Conservation (phyloP, 805 yeast species). For the Metschnikowia amazonensis region DNA sequence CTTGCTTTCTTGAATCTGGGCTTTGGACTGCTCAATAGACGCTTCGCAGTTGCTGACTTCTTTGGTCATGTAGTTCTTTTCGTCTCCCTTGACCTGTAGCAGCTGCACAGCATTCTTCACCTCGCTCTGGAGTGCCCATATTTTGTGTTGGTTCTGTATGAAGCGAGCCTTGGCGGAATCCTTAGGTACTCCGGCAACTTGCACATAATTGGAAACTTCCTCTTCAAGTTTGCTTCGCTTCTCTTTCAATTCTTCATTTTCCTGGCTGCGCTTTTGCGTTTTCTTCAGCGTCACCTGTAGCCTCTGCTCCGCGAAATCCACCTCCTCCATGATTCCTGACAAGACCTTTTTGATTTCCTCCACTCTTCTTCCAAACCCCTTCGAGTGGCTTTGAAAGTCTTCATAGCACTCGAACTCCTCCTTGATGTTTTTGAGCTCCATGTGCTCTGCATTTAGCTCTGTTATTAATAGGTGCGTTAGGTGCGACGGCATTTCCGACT, state of each 20-base stretch:
- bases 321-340: slow-evolving; percentile 44
- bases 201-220: slow-evolving; percentile 26
- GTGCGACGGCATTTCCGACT: slow-evolving; percentile 18
- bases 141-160: slow-evolving; percentile 37
- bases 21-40: slow-evolving; percentile 45
- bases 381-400: slow-evolving; percentile 34
- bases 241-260: slow-evolving; percentile 23
- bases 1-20: slow-evolving; percentile 24
- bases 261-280: slow-evolving; percentile 29
- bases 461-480: slow-evolving; percentile 63
- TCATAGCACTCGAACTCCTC: slow-evolving; percentile 37
- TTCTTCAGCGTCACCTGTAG: slow-evolving; percentile 32
- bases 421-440: slow-evolving; percentile 39
- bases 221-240: slow-evolving; percentile 26
- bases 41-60: slow-evolving; percentile 54
- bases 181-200: slow-evolving; percentile 22
- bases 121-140: slow-evolving; percentile 45
- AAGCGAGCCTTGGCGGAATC: slow-evolving; percentile 20
- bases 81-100: slow-evolving; percentile 49
- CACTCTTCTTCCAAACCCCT: slow-evolving; percentile 39
- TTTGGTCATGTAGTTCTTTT: slow-evolving; percentile 57
- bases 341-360: slow-evolving; percentile 43
- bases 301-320: slow-evolving; percentile 38
- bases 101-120: slow-evolving; percentile 42
- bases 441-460: slow-evolving; percentile 48